Base-by-base conservation (phyloP, 495 filamentous ascomycete genomes). In the Sabuloglossum arenarium region DNA sequence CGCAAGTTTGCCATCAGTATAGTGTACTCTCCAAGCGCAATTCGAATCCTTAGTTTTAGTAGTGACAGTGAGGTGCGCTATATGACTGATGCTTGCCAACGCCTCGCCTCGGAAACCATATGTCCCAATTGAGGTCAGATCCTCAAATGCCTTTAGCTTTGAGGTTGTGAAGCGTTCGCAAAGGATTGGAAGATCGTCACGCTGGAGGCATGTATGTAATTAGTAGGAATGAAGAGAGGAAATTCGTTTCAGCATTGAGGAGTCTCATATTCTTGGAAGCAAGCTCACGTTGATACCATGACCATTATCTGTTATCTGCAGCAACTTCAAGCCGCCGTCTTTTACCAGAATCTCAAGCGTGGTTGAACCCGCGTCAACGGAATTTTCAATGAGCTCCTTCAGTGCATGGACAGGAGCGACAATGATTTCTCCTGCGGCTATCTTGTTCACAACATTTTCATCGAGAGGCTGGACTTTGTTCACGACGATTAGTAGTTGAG, bases 61-160 rank as follows among this genome's bases (percentile, higher is more conserved):
- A 11, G 90, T 96, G 29, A 99, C 85, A 1, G 83, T 87, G 29
- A 99, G 75, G 70, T 97, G 93, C 51, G 93, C 88, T 60, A 97
- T 96, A 69, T 98, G 91, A 64, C 91, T 97, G 66, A 99, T 99
- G 73, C 90, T 96, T 11, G 93, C 93, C 61, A 99, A 69, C 11
- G 93, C 93, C 69, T 99, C 93, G 50, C 93, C 93, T 29, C 93
- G 84, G 65, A 99, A 99, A 28, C 93, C 93, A 66, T 99, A 99
- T 14, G 93, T 97, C 28, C 81, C 81, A 59, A 99, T 97, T 21
- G 79, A 85, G 14, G 79, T 79, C 55, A 99, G 74, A 65, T 99
- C 93, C 65, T 99, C 93, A 61, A 99, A 97, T 32, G 80, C 81
- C 61, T 95, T 88, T 30, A 99, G 68, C 62, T 97, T 99, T 27